Percentiles rank a stretch among this genome's conserved stretches.
These are phyloP conservation scores for Cytospora piceae DNA, from an alignment of 2,329 filamentous ascomycete genomes.

Conservation along the genomic window DNA sequence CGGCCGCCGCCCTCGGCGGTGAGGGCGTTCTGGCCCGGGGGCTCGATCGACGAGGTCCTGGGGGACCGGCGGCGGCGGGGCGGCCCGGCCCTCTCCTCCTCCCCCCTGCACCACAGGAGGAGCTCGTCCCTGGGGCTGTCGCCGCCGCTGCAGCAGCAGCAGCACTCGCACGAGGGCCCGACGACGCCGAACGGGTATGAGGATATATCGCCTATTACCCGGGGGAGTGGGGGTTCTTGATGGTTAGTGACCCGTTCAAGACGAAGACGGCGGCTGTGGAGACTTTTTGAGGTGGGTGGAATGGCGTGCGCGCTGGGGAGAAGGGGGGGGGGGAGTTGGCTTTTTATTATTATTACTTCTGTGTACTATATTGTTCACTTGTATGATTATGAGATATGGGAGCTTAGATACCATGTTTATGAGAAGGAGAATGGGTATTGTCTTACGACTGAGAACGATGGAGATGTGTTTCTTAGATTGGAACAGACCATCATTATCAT, in stretches of 20 bases:
- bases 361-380: too few species aligned
- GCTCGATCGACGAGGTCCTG: slow-evolving; percentile 52
- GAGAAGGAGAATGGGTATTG: too few species aligned
- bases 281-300: slow-evolving; percentile 46
- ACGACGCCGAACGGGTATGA: slow-evolving; percentile 63
- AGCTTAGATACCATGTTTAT: too few species aligned
- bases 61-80: slow-evolving; percentile 34
- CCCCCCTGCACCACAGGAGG: slow-evolving; percentile 20
- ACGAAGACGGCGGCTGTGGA: slow-evolving; percentile 55
- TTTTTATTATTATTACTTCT: background rate
- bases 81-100: too few species aligned
- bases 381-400: background rate
- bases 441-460: too few species aligned
- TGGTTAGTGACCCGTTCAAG: slow-evolving; percentile 52
- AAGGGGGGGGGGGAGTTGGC: background rate
- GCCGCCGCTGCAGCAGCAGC: slow-evolving; percentile 27
- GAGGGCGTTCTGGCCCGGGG: slow-evolving; percentile 32
- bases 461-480: background rate
- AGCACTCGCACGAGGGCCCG: slow-evolving; percentile 45
- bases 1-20: slow-evolving; percentile 38
- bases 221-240: slow-evolving; percentile 66
- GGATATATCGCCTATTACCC: slow-evolving; percentile 65
- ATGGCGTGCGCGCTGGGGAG: too few species aligned
- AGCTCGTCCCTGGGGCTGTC: slow-evolving; percentile 15
- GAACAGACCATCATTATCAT: background rate